Evolutionary conservation across 73 alveolate species (phyloP).

Genomic region (Symbiodinium natans): DNA sequence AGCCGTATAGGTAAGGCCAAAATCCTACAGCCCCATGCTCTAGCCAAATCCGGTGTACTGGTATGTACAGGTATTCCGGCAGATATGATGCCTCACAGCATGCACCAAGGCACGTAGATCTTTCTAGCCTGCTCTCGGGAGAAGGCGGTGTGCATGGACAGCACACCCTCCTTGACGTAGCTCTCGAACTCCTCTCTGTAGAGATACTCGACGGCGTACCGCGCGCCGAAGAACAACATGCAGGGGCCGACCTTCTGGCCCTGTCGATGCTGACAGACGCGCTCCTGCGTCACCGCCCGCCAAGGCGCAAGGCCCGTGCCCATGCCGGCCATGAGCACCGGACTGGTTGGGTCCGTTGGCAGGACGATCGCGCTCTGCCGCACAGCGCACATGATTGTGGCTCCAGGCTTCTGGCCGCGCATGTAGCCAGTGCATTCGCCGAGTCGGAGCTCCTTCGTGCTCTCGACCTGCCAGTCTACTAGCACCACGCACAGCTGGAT

Average conservation of each 20-base stretch:
- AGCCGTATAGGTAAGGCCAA: too few species aligned
- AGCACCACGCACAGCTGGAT: slow-evolving; percentile 92
- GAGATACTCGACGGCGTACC: slow-evolving; percentile 66
- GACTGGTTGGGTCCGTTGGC: neutral
- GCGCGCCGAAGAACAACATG: slow-evolving; percentile 91
- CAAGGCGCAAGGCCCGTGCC: slow-evolving; percentile 77
- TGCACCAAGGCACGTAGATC: slow-evolving; percentile 65
- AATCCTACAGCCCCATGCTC: too few species aligned
- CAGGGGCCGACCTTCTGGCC: slow-evolving; percentile 61
- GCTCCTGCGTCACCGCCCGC: slow-evolving; percentile 87
- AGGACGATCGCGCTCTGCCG: slow-evolving; percentile 82
- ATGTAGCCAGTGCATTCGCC: slow-evolving; percentile 92
- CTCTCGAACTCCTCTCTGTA: slow-evolving; percentile 82
- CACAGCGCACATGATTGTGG: slow-evolving; percentile 64
- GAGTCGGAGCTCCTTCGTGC: slow-evolving; percentile 64
- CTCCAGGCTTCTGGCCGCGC: slow-evolving; percentile 55
- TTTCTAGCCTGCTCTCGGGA: slow-evolving; percentile 85
- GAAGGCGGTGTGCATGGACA: slow-evolving; percentile 92
- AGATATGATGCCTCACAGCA: too few species aligned
- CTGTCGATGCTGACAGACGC: slow-evolving; percentile 25
- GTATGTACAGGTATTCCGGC: too few species aligned
- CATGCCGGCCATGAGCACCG: slow-evolving; percentile 32
- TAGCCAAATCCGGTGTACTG: too few species aligned
- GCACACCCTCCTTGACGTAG: slow-evolving; percentile 65
- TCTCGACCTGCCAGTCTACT: slow-evolving; percentile 77